These are phyloP conservation scores for Eimeria acervulina DNA, from an alignment of 169 alveolate species.

Conservation along the genomic window DNA sequence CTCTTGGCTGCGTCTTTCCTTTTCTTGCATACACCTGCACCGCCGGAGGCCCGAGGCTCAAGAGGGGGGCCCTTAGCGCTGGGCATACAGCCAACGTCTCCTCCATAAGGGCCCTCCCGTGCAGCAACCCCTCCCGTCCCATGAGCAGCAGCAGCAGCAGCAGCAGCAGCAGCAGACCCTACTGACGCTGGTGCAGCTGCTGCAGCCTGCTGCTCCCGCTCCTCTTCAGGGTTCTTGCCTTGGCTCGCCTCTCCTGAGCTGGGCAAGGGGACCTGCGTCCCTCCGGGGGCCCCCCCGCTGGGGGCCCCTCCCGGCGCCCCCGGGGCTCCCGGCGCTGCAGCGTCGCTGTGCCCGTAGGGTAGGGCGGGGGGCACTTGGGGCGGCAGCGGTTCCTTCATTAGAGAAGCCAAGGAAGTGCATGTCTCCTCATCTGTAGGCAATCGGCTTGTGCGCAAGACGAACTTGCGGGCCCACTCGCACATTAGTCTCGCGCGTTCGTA, in stretches of 20 bases:
- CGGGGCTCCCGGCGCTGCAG: slow-evolving; percentile 9
- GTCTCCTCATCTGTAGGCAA: slow-evolving; percentile 76
- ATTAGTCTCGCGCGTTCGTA: slow-evolving; percentile 75
- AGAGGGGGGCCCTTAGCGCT: slow-evolving; percentile 37
- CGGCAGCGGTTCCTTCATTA: slow-evolving; percentile 43
- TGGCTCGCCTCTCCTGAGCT: slow-evolving; percentile 48
- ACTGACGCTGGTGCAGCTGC: not conserved
- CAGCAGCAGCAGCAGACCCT: not conserved
- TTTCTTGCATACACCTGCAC: slow-evolving; percentile 60
- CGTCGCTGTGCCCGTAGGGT: slow-evolving; percentile 12
- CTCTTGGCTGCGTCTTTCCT: slow-evolving; percentile 43
- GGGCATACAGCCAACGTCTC: not conserved
- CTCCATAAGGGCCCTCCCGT: not conserved
- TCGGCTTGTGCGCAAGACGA: slow-evolving; percentile 39
- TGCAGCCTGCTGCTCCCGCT: slow-evolving; percentile 15
- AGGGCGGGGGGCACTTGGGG: slow-evolving; percentile 17
- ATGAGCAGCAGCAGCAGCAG: not conserved
- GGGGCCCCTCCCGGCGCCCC: not conserved
- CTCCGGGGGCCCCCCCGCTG: not conserved
- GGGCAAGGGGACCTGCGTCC: not conserved
- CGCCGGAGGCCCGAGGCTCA: not conserved
- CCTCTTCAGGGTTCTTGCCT: not conserved
- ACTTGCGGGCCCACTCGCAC: slow-evolving; percentile 80
- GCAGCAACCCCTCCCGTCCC: slow-evolving; percentile 39
- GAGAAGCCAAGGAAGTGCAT: slow-evolving; percentile 65